Evolutionary conservation across 129 eudicot species (phyloP), one percentile per base, ranked within the genome.

Genomic region (Escallonia herrerae): DNA sequence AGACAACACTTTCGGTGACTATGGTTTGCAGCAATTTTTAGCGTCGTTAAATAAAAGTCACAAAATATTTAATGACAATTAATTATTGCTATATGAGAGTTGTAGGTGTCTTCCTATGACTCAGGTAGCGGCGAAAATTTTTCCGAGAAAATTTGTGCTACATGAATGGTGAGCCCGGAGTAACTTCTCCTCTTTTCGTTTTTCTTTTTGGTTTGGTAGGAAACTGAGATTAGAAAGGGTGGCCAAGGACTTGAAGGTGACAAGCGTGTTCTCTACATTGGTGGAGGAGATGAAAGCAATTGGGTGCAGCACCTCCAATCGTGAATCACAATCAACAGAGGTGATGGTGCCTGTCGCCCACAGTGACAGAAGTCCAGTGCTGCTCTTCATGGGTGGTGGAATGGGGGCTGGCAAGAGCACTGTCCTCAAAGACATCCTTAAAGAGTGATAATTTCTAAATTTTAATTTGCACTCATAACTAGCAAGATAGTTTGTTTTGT

Each of bases 391-490:
- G 99, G 99, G 96, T 15, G 99, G 99, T 50, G 96, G 99, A 4
- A 93, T 93, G 99, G 99, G 99, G 3, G 99, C 95, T 3, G 99
- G 99, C 57, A 93, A 93, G 77, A 93, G 99, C 85, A 93, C 99
- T 11, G 99, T 93, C 75, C 99, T 93, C 59, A 93, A 93, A 74
- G 90, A 89, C 76, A 84, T 93, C 48, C 86, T 88, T 70, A 81
- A 83, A 83, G 91, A 89, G 98, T 93, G 81, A 6, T 42, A 38
- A 12, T 5, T 44, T 15, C 33, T 37, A 47, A 12, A 57, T 43
- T 41, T 22, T 8, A 42, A 54, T 4, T 8, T 22, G 9, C 22
- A 40, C n/a, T n/a, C 56, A 37, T 7, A 22, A 22, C 33, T 22
- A 22, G 33, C 33, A 22, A 22, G 33, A 22, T 22, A 22, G 33